Conservation (phyloP, 2,329 filamentous ascomycete genomes). For the Fusarium solani-melongenae region DNA sequence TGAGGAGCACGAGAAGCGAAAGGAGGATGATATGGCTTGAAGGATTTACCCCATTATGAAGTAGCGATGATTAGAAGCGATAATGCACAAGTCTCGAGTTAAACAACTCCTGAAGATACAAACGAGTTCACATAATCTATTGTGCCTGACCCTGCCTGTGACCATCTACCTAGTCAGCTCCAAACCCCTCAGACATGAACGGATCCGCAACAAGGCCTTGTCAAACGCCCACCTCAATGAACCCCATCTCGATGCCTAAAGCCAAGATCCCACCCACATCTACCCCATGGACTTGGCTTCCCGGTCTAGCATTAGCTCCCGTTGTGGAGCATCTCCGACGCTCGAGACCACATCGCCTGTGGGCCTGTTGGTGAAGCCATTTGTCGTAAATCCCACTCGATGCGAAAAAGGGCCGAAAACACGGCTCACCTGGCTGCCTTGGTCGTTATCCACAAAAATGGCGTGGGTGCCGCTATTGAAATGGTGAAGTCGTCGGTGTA, state of each 20-base stretch:
- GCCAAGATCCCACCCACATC: neutral
- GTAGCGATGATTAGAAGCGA: neutral
- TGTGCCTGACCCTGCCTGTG: neutral
- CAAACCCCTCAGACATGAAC: neutral
- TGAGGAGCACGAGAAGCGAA: conserved; percentile 39
- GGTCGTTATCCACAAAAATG: neutral
- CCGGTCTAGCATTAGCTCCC: neutral
- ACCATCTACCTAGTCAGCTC: neutral
- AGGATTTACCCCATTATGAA: neutral
- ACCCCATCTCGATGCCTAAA: neutral
- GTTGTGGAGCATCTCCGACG: neutral
- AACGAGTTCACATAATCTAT: neutral
- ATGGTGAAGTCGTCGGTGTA: neutral
- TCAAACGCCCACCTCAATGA: neutral
- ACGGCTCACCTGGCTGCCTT: neutral
- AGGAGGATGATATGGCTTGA: conserved; percentile 22
- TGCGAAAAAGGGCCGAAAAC: neutral
- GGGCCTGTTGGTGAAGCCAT: neutral
- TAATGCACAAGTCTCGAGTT: neutral
- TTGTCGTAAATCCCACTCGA: neutral
- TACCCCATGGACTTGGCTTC: neutral
- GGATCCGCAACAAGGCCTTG: neutral
- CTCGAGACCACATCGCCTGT: neutral
- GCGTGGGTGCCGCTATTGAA: neutral
- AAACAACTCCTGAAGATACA: neutral